A percentile compares a stretch with the other conserved stretches of the same genome.
Evolutionary conservation across 2,329 filamentous ascomycete genomes (phyloP).

Genomic region (Arthroderma uncinatum): DNA sequence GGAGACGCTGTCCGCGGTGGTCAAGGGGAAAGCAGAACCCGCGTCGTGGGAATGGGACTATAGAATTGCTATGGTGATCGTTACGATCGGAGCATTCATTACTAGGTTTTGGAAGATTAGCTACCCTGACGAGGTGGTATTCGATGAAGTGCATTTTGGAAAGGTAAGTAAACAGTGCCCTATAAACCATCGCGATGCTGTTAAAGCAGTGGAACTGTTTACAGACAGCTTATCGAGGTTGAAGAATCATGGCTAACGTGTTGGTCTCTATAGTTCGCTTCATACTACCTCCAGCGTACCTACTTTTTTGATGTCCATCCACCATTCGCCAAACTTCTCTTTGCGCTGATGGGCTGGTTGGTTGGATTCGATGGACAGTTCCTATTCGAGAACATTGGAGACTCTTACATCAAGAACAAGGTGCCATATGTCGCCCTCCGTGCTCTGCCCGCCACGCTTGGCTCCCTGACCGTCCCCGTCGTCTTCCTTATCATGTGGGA

Average conservation of each 20-base stretch:
- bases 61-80: constrained; percentile 61
- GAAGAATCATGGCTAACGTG: constrained; percentile 15
- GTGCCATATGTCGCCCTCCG: constrained; percentile 96
- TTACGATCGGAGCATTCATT: constrained; percentile 74
- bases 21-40: constrained; percentile 7
- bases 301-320: constrained; percentile 99
- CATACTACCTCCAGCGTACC: constrained; percentile 81
- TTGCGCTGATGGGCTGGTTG: constrained; percentile 93
- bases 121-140: constrained; percentile 93
- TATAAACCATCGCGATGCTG: background rate
- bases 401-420: constrained; percentile 94
- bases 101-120: constrained; percentile 94
- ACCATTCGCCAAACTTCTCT: constrained; percentile 94
- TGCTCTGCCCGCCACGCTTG: constrained; percentile 81
- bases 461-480: constrained; percentile 84
- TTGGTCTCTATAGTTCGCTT: constrained; percentile 37
- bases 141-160: constrained; percentile 98
- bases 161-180: constrained; percentile 54
- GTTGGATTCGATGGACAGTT: constrained; percentile 96
- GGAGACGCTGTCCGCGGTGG: constrained; percentile 8
- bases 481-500: constrained; percentile 99
- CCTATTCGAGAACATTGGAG: constrained; percentile 97
- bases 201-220: background rate
- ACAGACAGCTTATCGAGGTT: background rate
- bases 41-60: constrained; percentile 57